These are phyloP conservation scores for Alternaria sp. DNA, from an alignment of 2,329 filamentous ascomycete genomes.

Conservation along the genomic window DNA sequence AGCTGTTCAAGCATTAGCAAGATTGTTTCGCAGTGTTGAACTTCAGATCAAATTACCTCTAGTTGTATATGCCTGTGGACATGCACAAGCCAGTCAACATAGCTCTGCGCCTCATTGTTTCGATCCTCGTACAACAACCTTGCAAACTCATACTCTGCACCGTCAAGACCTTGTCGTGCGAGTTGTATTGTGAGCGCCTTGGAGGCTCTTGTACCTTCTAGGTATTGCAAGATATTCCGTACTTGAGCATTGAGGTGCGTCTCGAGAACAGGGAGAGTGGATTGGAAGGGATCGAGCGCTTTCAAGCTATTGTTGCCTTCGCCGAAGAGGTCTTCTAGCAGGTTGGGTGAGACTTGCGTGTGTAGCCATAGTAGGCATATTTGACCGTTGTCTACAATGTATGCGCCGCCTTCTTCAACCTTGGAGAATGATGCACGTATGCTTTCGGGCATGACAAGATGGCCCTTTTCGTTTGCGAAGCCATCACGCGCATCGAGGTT, in stretches of 20 bases:
- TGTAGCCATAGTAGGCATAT: slow-evolving; percentile 93
- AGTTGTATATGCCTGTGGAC: slow-evolving; percentile 92
- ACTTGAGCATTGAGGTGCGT: slow-evolving; percentile 95
- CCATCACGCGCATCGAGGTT: slow-evolving; percentile 87
- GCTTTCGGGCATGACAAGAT: slow-evolving; percentile 81
- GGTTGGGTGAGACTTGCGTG: slow-evolving; percentile 87
- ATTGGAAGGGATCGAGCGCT: slow-evolving; percentile 80
- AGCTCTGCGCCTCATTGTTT: slow-evolving; percentile 97
- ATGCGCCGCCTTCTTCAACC: slow-evolving; percentile 91
- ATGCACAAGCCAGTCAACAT: slow-evolving; percentile 98
- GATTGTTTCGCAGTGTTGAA: neutral
- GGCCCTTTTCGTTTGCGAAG: slow-evolving; percentile 90
- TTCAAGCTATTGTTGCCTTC: slow-evolving; percentile 75
- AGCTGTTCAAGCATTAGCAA: slow-evolving; percentile 50
- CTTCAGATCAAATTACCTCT: slow-evolving; percentile 61
- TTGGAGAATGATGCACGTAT: slow-evolving; percentile 85
- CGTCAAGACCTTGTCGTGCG: slow-evolving; percentile 90
- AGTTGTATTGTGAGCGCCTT: slow-evolving; percentile 91
- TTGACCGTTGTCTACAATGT: slow-evolving; percentile 95
- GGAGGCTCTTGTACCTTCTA: slow-evolving; percentile 79
- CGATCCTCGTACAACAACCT: slow-evolving; percentile 89
- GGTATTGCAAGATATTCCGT: slow-evolving; percentile 89
- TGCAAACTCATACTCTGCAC: slow-evolving; percentile 96
- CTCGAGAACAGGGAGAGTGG: slow-evolving; percentile 81
- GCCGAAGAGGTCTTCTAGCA: slow-evolving; percentile 90